Percentiles rank a stretch among this genome's conserved stretches.
phyloP scores from a whole-genome alignment of 495 filamentous ascomycete genomes.

The Thozetella sp. region DNA sequence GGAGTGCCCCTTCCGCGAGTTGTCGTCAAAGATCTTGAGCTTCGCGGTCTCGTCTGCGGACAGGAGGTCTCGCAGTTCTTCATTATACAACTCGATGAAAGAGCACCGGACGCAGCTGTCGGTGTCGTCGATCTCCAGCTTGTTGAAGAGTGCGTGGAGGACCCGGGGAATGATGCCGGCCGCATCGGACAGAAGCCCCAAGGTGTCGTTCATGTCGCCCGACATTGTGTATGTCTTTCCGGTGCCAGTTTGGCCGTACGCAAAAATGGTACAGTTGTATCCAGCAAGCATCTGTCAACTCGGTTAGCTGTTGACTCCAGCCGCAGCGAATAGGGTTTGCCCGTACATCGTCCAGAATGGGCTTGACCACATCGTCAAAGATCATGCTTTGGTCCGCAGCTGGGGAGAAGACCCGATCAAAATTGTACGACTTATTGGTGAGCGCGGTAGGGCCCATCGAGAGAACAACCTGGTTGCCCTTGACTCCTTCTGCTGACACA shows the following conservation, averaged over 20 bases:
- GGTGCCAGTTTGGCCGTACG: constrained; percentile 96
- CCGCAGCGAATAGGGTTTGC: neutral
- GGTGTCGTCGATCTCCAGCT: constrained; percentile 73
- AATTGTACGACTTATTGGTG: constrained; percentile 95
- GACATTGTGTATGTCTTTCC: constrained; percentile 99
- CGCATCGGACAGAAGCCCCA: constrained; percentile 83
- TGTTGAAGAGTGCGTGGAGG: constrained; percentile 81
- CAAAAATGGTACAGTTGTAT: constrained; percentile 99
- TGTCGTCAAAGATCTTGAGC: constrained; percentile 95
- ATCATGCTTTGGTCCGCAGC: constrained; percentile 92
- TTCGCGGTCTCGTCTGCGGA: constrained; percentile 79
- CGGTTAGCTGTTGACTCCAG: constrained; percentile 7
- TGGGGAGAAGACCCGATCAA: constrained; percentile 95
- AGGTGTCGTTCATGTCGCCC: constrained; percentile 87
- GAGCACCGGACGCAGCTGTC: constrained; percentile 96
- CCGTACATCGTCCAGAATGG: constrained; percentile 87
- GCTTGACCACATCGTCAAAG: constrained; percentile 91
- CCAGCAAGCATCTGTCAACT: constrained; percentile 78
- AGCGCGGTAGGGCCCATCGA: constrained; percentile 91
- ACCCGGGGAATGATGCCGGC: constrained; percentile 94
- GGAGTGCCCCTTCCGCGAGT: constrained; percentile 74
- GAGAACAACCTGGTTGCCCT: constrained; percentile 79
- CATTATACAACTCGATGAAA: constrained; percentile 98
- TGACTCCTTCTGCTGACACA: constrained; percentile 81
- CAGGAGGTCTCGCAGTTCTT: constrained; percentile 89